These are phyloP conservation scores for Mercurialis annua DNA, from an alignment of 345 rosid genomes.

Conservation along the genomic window DNA sequence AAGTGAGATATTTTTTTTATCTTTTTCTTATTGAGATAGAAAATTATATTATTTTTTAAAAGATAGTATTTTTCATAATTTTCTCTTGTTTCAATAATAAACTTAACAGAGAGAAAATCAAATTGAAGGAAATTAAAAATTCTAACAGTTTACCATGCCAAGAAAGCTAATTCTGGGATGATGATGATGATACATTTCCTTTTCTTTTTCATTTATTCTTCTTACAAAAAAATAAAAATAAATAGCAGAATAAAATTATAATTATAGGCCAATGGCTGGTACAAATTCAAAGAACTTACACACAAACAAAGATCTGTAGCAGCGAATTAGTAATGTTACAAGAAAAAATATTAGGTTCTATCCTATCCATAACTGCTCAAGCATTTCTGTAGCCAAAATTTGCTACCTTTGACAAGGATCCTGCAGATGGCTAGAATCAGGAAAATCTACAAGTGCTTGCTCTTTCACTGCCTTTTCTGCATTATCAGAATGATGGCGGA, in stretches of 20 bases:
- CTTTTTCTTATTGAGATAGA: no score
- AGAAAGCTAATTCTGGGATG: background rate
- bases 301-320: conserved; percentile 13
- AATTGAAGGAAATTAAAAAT: background rate
- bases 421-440: background rate
- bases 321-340: conserved; percentile 10
- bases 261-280: conserved; percentile 15
- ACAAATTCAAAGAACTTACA: conserved; percentile 13
- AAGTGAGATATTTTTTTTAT: no score
- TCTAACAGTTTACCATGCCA: background rate
- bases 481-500: background rate
- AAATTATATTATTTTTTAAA: no score
- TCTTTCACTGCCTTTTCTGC: conserved; percentile 14
- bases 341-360: conserved; percentile 11
- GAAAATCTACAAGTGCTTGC: background rate
- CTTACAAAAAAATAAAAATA: conserved; percentile 22
- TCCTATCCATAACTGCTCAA: conserved; percentile 14
- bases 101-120: background rate
- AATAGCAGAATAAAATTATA: conserved; percentile 15
- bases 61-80: no score
- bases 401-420: conserved; percentile 1
- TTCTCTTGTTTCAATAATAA: no score
- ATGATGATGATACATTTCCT: background rate
- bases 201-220: conserved; percentile 23
- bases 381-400: background rate